Evolutionary conservation across 2,329 filamentous ascomycete genomes (phyloP).

Genomic region (Apiospora aurea): DNA sequence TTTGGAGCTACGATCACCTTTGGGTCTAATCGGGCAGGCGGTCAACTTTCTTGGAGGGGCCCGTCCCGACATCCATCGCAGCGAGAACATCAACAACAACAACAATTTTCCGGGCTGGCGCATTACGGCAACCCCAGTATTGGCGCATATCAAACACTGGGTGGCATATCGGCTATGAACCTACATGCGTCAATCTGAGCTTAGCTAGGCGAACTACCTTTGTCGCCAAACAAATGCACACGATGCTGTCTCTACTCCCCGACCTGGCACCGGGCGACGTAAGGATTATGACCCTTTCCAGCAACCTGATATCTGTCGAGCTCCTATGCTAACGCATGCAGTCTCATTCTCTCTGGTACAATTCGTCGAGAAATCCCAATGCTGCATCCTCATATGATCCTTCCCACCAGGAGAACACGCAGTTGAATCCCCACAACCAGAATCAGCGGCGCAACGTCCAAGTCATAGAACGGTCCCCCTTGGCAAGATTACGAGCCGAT

Average conservation of each 20-base stretch:
- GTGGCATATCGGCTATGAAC: not conserved
- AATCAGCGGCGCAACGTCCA: slow-evolving; percentile 36
- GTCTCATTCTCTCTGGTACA: slow-evolving; percentile 79
- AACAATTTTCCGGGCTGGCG: not conserved
- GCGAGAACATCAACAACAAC: slow-evolving; percentile 10
- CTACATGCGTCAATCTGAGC: not conserved
- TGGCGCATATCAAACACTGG: not conserved
- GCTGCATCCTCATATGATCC: slow-evolving; percentile 35
- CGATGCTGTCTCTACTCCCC: slow-evolving; percentile 70
- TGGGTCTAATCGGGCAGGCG: not conserved
- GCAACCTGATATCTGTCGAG: slow-evolving; percentile 28
- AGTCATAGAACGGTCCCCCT: slow-evolving; percentile 61
- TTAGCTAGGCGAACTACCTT: not conserved
- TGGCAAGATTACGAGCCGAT: slow-evolving; percentile 76
- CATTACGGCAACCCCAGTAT: slow-evolving; percentile 27
- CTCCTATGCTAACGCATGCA: slow-evolving; percentile 44
- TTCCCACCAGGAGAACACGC: slow-evolving; percentile 35
- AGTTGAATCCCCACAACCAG: slow-evolving; percentile 39
- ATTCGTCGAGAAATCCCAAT: slow-evolving; percentile 63
- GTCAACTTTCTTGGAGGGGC: slow-evolving; percentile 8
- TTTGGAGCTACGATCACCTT: slow-evolving; percentile 5
- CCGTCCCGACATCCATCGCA: not conserved
- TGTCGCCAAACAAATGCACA: slow-evolving; percentile 25
- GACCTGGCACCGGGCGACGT: slow-evolving; percentile 76
- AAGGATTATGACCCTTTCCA: slow-evolving; percentile 32